Evolutionary conservation across 2,329 filamentous ascomycete genomes (phyloP).

Genomic region (Fusarium annulatum): DNA sequence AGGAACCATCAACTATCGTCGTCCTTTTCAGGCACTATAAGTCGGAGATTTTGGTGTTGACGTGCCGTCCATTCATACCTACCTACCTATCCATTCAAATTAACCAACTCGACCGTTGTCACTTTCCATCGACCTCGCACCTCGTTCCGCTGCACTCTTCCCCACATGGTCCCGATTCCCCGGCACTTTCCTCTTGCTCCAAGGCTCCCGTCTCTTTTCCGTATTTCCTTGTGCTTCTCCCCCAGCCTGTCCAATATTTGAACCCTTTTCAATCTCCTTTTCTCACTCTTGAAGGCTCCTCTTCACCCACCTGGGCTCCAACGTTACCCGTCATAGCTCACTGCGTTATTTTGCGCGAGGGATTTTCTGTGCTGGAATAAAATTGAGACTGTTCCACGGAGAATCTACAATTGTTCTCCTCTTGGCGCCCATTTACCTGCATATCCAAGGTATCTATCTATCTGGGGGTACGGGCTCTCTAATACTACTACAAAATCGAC

Average conservation of each 20-base stretch:
- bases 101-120: conserved; percentile 1
- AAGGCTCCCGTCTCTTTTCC: conserved; percentile 24
- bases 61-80: conserved; percentile 1
- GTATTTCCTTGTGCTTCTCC: conserved; percentile 18
- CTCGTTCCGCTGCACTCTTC: conserved; percentile 13
- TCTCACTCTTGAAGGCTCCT: background rate
- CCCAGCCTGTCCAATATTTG: conserved; percentile 19
- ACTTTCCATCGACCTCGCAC: conserved; percentile 1
- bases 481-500: conserved; percentile 20
- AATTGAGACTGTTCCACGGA: conserved; percentile 15
- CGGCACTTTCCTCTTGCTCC: conserved; percentile 32
- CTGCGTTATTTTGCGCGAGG: conserved; percentile 23
- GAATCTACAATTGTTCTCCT: conserved; percentile 27
- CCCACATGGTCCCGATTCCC: conserved; percentile 38
- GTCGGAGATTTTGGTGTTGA: conserved; percentile 5
- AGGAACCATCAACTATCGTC: background rate
- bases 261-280: conserved; percentile 21
- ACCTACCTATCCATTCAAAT: conserved; percentile 19
- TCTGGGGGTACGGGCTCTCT: background rate
- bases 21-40: background rate
- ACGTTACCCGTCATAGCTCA: conserved; percentile 4
- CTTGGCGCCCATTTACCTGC: conserved; percentile 37
- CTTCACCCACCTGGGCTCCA: conserved; percentile 2
- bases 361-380: conserved; percentile 14
- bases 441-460: conserved; percentile 2